A percentile compares a stretch with the other conserved stretches of the same genome.
Conservation (phyloP, 495 filamentous ascomycete species). For the Pyronema domesticum region DNA sequence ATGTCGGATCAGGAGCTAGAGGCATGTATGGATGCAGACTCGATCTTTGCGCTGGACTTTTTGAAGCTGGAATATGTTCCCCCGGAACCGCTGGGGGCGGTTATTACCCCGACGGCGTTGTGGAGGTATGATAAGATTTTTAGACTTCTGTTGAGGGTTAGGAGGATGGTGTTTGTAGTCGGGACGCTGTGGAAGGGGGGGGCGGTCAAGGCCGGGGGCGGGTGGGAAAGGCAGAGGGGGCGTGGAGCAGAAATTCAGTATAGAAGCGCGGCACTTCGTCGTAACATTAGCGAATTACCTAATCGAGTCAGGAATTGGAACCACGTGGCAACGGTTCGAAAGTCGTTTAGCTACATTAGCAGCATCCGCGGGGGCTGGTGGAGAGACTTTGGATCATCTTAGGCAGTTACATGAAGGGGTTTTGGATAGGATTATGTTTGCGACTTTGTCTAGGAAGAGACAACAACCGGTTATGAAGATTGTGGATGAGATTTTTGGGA, state of each 20-base stretch:
- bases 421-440: conserved; percentile 64
- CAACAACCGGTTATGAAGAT: conserved; percentile 54
- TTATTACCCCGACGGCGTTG: conserved; percentile 51
- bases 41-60: conserved; percentile 78
- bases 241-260: conserved; percentile 40
- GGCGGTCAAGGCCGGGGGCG: no score
- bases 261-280: conserved; percentile 66
- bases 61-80: conserved; percentile 70
- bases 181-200: conserved; percentile 34
- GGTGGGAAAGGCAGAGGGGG: no score
- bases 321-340: conserved; percentile 56
- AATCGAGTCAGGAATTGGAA: conserved; percentile 55
- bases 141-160: conserved; percentile 53
- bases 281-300: conserved; percentile 50
- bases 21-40: conserved; percentile 57
- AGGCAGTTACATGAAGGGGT: conserved; percentile 53
- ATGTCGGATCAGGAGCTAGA: conserved; percentile 57
- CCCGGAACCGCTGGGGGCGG: conserved; percentile 47
- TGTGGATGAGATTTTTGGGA: conserved; percentile 57
- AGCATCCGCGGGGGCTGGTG: conserved; percentile 27
- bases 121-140: conserved; percentile 72
- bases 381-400: conserved; percentile 42
- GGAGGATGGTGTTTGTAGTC: conserved; percentile 64
- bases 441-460: conserved; percentile 48
- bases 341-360: conserved; percentile 43